These are phyloP conservation scores for Calamus simplicifolius DNA, from an alignment of 176 grass and related monocot genomes.

Conservation along the genomic window DNA sequence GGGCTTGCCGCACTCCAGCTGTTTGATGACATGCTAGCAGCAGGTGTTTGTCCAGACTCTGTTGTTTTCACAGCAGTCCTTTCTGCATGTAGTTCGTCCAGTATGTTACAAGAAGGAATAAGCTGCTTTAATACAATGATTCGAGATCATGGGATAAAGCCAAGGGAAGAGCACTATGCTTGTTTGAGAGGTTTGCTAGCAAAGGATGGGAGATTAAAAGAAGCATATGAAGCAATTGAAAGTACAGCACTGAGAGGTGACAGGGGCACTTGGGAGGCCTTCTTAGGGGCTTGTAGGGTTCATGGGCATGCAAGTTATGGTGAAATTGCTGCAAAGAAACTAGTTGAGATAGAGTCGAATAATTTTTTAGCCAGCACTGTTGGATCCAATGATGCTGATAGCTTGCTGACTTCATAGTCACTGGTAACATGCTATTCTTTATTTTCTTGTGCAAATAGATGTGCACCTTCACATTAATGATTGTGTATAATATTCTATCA, in stretches of 20 bases:
- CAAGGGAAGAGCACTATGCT: conserved; percentile 7
- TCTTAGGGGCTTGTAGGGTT: conserved; percentile 7
- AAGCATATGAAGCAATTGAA: conserved; percentile 3
- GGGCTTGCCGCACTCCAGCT: background rate
- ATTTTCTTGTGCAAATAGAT: too few relatives aligned
- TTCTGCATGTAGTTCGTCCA: conserved; percentile 4
- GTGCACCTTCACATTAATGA: too few relatives aligned
- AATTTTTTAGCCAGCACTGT: too few relatives aligned
- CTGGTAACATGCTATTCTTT: too few relatives aligned
- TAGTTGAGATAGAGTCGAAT: background rate
- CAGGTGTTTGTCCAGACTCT: conserved; percentile 4
- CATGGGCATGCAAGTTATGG: background rate
- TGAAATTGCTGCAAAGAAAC: conserved; percentile 3
- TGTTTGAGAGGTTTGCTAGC: conserved; percentile 5
- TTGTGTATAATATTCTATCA: too few relatives aligned
- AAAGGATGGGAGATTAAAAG: conserved; percentile 6
- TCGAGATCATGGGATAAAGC: conserved; percentile 6
- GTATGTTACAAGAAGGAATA: background rate
- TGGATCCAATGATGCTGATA: too few relatives aligned
- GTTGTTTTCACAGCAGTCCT: conserved; percentile 10
- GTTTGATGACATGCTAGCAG: background rate
- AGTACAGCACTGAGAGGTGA: background rate
- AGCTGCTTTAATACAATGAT: background rate
- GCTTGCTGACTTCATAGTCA: too few relatives aligned
- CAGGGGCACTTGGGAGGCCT: conserved; percentile 3